phyloP scores from a whole-genome alignment of 352 stramenopile genomes.

The Globisporangium rhizosaccharum region DNA sequence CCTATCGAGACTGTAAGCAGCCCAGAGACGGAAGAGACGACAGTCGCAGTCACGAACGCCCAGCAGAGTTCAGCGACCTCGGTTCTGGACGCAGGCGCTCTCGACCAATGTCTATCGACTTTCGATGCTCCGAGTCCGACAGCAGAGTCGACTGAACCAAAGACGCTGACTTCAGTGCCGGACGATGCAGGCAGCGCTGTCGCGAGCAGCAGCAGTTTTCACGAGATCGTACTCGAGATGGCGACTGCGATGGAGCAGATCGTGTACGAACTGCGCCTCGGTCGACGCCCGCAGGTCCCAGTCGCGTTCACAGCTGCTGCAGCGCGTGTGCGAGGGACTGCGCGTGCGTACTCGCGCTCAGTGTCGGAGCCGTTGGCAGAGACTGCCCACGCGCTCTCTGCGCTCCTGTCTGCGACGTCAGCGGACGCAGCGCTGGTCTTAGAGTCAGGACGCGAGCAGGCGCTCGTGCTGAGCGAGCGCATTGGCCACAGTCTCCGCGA shows the following conservation, averaged over 20 bases:
- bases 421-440: not conserved
- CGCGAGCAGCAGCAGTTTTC: not conserved
- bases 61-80: not conserved
- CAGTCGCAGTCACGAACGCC: not conserved
- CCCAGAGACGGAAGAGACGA: not conserved
- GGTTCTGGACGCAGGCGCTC: not conserved
- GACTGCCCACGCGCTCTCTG: not conserved
- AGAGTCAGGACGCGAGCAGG: not conserved
- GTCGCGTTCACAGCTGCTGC: not conserved
- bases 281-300: not conserved
- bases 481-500: not conserved
- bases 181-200: not conserved
- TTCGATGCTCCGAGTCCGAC: not conserved
- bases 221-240: constrained; percentile 3
- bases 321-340: not conserved
- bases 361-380: constrained; percentile 1
- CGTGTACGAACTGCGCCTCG: constrained; percentile 4
- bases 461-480: not conserved
- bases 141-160: too few species aligned
- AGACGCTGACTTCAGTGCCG: not conserved
- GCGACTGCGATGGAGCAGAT: constrained; percentile 10
- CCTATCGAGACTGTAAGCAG: not conserved
- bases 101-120: not conserved
- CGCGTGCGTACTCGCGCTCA: not conserved
- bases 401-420: not conserved